Percentiles rank a stretch among this genome's conserved stretches.
Evolutionary conservation across 805 yeast genomes (phyloP).

Genomic region (Ogataea pignaliae): DNA sequence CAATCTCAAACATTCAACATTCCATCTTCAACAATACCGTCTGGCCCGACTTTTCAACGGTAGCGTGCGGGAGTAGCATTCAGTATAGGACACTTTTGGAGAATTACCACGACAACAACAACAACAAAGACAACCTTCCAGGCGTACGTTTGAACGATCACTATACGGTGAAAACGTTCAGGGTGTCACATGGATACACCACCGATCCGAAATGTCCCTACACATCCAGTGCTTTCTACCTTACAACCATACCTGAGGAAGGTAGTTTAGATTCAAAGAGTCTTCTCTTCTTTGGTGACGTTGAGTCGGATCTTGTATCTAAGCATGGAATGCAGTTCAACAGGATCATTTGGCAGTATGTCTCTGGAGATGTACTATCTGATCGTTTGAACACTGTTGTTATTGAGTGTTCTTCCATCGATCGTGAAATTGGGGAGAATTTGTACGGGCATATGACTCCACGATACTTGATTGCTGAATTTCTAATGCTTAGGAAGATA

Average conservation of each 20-base stretch:
- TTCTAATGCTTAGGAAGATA: slow-evolving; percentile 29
- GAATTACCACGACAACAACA: too few species aligned
- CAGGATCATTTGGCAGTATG: slow-evolving; percentile 48
- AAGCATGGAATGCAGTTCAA: slow-evolving; percentile 28
- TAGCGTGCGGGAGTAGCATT: slow-evolving; percentile 12
- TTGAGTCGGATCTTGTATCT: slow-evolving; percentile 62
- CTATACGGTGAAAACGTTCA: slow-evolving; percentile 39
- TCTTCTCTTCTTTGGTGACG: slow-evolving; percentile 75
- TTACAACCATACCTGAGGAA: slow-evolving; percentile 18
- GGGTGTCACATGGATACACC: slow-evolving; percentile 33
- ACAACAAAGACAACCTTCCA: too few species aligned
- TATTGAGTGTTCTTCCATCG: slow-evolving; percentile 71
- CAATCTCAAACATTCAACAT: slow-evolving; percentile 46
- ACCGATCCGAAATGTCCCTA: slow-evolving; percentile 19
- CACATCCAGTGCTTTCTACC: slow-evolving; percentile 57
- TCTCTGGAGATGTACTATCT: slow-evolving; percentile 42
- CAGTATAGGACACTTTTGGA: slow-evolving; percentile 9
- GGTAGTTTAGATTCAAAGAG: slow-evolving; percentile 23
- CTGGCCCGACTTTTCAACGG: slow-evolving; percentile 70
- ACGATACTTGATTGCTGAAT: slow-evolving; percentile 51
- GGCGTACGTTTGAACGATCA: slow-evolving; percentile 29
- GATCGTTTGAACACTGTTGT: slow-evolving; percentile 49
- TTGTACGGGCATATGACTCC: slow-evolving; percentile 85
- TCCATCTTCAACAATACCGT: slow-evolving; percentile 67
- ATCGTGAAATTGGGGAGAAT: slow-evolving; percentile 39